Conservation (phyloP, 257 asterid species). For the Capsicum chinense region DNA sequence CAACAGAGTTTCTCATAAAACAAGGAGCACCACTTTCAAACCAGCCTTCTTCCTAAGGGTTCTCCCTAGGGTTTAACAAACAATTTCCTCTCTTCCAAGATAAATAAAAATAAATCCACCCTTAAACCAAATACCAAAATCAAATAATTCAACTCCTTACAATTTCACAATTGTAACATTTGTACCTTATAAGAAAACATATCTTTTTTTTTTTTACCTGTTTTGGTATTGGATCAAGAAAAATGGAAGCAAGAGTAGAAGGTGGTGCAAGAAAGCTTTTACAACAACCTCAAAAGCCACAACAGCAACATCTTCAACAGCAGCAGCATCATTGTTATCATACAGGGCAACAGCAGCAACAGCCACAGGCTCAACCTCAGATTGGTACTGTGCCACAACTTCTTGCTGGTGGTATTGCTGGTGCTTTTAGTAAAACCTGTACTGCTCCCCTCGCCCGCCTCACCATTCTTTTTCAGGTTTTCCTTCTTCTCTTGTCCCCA, state of each 20-base stretch:
- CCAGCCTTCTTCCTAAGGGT: slow-evolving; percentile 15
- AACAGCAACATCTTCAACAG: slow-evolving; percentile 43
- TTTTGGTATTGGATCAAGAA: neutral
- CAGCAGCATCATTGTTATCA: slow-evolving; percentile 39
- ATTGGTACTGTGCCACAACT: slow-evolving; percentile 89
- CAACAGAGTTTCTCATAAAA: slow-evolving; percentile 12
- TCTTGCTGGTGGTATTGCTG: slow-evolving; percentile 94
- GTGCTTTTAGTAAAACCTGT: slow-evolving; percentile 95
- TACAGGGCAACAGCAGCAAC: slow-evolving; percentile 49
- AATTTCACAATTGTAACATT: neutral
- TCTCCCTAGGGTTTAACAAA: slow-evolving; percentile 21
- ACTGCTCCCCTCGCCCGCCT: slow-evolving; percentile 96
- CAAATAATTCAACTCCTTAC: neutral
- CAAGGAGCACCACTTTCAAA: slow-evolving; percentile 8
- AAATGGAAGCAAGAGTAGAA: slow-evolving; percentile 88
- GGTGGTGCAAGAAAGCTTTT: slow-evolving; percentile 75
- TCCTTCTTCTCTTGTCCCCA: neutral
- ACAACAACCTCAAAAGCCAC: slow-evolving; percentile 38
- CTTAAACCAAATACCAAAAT: neutral
- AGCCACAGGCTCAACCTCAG: slow-evolving; percentile 54
- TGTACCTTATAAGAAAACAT: neutral
- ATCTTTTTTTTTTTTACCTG: neutral
- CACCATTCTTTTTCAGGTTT: slow-evolving; percentile 91
- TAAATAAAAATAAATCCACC: neutral
- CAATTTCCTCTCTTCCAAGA: neutral